Evolutionary conservation across 495 filamentous ascomycete genomes (phyloP), one percentile per base, ranked within the genome.

Genomic region (Daldinia grandis): DNA sequence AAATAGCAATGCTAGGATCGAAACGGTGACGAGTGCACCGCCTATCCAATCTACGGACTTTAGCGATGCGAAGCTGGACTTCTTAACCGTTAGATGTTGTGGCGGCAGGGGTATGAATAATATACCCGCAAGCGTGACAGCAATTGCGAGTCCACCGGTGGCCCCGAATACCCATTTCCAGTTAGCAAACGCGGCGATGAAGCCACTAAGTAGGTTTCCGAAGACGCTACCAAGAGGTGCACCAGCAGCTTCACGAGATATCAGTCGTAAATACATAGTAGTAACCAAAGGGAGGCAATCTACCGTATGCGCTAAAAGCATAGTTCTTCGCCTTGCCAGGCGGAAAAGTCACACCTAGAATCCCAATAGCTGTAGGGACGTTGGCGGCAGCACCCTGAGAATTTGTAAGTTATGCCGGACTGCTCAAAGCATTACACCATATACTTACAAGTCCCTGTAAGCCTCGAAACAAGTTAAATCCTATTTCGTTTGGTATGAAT

Each of bases 161-260:
- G 87, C 80, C 79, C 87, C 92, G 63, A 91, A 92, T 0, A 90
- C 85, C 83, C 87, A 88, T 75, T 84, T 83, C 88, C 88, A 90
- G 24, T 77, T 81, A 6, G 82, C 74, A 63, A 86, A 89, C 51
- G 86, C 70, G 1, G 82, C 82, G 37, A 90, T 80, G 28, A 88
- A 71, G 5, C 88, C 88, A 17, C 81, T 74, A 55, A 87, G 68
- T 0, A 89, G 51, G 65, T 87, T 89, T 3, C 87, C 87, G 49
- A 86, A 82, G 1, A 88, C 79, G n/a, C 77, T 79, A 2, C 87
- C 87, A 12, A 88, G 81, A 68, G 64, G 90, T 68, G 69, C 90
- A 71, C 91, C 91, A 82, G 79, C 82, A 49, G 76, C 81, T 84
- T 40, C 24, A 15, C 59, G 21, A 3, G 3, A 15, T 14, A n/a